phyloP scores from a whole-genome alignment of 2,329 filamentous ascomycete genomes.

The Curvularia lunata region DNA sequence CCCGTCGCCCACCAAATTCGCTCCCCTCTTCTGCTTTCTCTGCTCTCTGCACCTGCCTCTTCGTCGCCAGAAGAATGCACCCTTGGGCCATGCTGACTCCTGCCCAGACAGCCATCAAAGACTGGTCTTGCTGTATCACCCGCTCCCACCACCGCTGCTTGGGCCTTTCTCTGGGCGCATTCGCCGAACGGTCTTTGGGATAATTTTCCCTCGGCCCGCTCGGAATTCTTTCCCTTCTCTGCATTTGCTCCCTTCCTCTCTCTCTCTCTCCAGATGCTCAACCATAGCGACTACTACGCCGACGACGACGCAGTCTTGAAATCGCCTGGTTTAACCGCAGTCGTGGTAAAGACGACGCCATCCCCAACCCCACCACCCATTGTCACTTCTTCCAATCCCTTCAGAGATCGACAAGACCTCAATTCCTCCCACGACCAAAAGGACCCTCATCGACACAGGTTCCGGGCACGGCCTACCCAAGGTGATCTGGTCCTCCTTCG shows the following conservation, averaged over 20 bases:
- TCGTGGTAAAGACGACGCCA: constrained; percentile 53
- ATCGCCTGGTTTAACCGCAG: constrained; percentile 52
- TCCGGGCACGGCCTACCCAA: constrained; percentile 57
- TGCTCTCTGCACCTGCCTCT: neutral
- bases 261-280: constrained; percentile 38
- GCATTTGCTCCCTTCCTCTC: neutral
- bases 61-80: constrained; percentile 25
- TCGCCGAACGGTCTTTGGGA: constrained; percentile 33
- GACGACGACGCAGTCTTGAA: constrained; percentile 58
- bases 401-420: constrained; percentile 40
- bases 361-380: constrained; percentile 58
- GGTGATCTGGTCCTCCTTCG: constrained; percentile 72
- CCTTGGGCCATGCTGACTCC: constrained; percentile 36
- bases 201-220: constrained; percentile 18
- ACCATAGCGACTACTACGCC: constrained; percentile 51
- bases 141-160: constrained; percentile 27
- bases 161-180: constrained; percentile 23
- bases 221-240: neutral
- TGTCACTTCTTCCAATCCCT: constrained; percentile 32
- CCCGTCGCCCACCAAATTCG: constrained; percentile 5
- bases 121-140: constrained; percentile 30
- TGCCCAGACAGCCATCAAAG: constrained; percentile 31
- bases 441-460: constrained; percentile 59
- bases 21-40: neutral
- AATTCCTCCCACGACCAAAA: constrained; percentile 55